A percentile compares a stretch with the other conserved stretches of the same genome.
phyloP scores from a whole-genome alignment of 306 rosid species.

The peach (Prunus persica) region Prunus_persica_NCBIv2 NC_034016.1:13012501-13013000 shows the following conservation, averaged over 20 bases:
- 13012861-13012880: background rate
- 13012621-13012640: conserved; percentile 51
- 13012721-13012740: conserved; percentile 97
- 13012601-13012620: background rate
- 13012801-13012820: background rate
- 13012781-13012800: conserved; percentile 45
- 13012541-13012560: background rate
- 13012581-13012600: background rate
- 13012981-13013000: conserved; percentile 98
- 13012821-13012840: background rate
- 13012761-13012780: conserved; percentile 98
- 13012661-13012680: conserved; percentile 99
- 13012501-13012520: background rate
- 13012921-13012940: background rate
- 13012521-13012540: conserved; percentile 1
- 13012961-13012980: conserved; percentile 87
- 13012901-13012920: background rate
- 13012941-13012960: conserved; percentile 14
- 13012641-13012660: conserved; percentile 99
- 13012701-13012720: conserved; percentile 98
- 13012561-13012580: conserved; percentile 7
- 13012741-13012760: conserved; percentile 93
- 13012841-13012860: background rate
- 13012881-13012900: background rate
- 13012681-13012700: conserved; percentile 99